A percentile compares a stretch with the other conserved stretches of the same genome.
phyloP scores from a whole-genome alignment of 495 filamentous ascomycete species.

The Penicillium salamii region DNA sequence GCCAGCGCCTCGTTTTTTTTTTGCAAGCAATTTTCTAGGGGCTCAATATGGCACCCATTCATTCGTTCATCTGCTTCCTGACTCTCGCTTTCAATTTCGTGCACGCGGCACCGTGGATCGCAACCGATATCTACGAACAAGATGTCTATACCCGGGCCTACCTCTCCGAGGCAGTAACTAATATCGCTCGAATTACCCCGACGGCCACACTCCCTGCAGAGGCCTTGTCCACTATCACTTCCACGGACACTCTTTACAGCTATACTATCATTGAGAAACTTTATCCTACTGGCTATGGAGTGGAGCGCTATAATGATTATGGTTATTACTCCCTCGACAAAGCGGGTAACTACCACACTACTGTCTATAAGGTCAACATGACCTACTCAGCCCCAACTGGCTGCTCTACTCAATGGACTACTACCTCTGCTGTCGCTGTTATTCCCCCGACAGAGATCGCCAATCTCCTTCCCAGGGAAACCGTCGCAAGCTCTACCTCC shows the following conservation, averaged over 20 bases:
- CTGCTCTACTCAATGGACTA: slow-evolving; percentile 32
- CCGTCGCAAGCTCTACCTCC: slow-evolving; percentile 27
- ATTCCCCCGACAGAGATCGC: slow-evolving; percentile 13
- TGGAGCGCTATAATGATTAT: slow-evolving; percentile 7
- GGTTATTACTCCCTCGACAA: slow-evolving; percentile 8
- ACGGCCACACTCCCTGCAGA: slow-evolving; percentile 27
- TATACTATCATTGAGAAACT: slow-evolving; percentile 34
- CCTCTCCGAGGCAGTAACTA: slow-evolving; percentile 1
- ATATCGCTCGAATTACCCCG: slow-evolving; percentile 17
- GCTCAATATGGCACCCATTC: slow-evolving; percentile 19
- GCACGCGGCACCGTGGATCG: slow-evolving; percentile 31
- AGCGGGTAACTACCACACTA: slow-evolving; percentile 16
- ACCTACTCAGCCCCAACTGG: slow-evolving; percentile 34
- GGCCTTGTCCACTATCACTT: slow-evolving; percentile 31
- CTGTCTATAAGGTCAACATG: slow-evolving; percentile 32
- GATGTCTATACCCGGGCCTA: slow-evolving; percentile 4
- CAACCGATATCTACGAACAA: slow-evolving; percentile 27
- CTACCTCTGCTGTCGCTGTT: slow-evolving; percentile 20
- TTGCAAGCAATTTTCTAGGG: not conserved
- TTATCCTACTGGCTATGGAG: slow-evolving; percentile 28
- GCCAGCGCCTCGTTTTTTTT: not conserved
- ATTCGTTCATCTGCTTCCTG: slow-evolving; percentile 18
- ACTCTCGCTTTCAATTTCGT: slow-evolving; percentile 24
- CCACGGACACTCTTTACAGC: slow-evolving; percentile 11
- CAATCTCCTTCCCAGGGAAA: slow-evolving; percentile 19